Evolutionary conservation across 2,329 filamentous ascomycete species (phyloP).

Genomic region (Ascosphaera apis): DNA sequence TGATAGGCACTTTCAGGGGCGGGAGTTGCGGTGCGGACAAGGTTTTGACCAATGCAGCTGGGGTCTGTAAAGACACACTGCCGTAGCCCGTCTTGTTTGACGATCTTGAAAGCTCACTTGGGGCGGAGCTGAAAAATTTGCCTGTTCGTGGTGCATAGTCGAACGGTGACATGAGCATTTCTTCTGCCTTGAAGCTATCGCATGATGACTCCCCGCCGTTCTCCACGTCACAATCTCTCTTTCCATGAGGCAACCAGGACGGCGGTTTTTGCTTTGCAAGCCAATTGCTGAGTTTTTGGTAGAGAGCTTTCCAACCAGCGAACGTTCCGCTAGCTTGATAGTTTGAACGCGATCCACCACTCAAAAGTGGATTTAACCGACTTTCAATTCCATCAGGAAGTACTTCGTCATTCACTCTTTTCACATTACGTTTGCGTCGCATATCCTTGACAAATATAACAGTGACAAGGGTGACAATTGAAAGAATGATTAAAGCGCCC

Average conservation of each 20-base stretch:
- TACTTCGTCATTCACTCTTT: not conserved
- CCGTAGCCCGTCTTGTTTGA: too few relatives aligned
- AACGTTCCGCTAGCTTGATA: not conserved
- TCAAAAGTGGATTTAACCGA: not conserved
- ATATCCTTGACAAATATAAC: not conserved
- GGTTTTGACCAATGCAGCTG: not conserved
- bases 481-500: not conserved
- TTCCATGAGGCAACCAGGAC: not conserved
- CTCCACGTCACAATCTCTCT: not conserved
- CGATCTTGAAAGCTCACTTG: too few relatives aligned
- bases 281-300: not conserved
- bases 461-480: not conserved
- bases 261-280: too few relatives aligned
- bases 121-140: not conserved
- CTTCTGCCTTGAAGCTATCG: not conserved
- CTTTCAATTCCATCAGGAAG: too few relatives aligned
- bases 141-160: not conserved
- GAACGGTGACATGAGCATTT: not conserved
- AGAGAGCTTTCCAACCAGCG: not conserved
- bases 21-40: not conserved
- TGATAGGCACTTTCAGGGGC: not conserved
- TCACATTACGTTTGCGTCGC: not conserved
- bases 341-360: too few relatives aligned
- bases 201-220: not conserved
- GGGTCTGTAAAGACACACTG: too few relatives aligned